These are phyloP conservation scores for Ustilaginoidea virens DNA, from an alignment of 2,329 filamentous ascomycete species.

Conservation along the genomic window DNA sequence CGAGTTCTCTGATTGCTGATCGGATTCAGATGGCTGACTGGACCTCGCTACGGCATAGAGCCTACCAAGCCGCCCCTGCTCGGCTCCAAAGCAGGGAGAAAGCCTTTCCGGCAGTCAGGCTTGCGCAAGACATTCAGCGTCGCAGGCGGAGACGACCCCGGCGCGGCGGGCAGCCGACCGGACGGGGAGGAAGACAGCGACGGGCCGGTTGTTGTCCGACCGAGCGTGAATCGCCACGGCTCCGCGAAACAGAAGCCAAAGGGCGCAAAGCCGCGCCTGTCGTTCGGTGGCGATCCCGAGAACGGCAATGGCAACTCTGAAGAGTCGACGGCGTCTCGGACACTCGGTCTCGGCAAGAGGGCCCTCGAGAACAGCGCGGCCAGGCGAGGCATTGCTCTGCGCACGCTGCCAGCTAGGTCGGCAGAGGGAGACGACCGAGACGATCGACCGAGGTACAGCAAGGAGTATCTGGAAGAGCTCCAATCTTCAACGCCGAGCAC, in stretches of 20 bases:
- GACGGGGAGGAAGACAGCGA: constrained; percentile 27
- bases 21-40: constrained; percentile 17
- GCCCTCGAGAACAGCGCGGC: constrained; percentile 51
- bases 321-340: constrained; percentile 47
- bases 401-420: constrained; percentile 38
- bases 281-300: constrained; percentile 49
- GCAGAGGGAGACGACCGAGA: constrained; percentile 39
- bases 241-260: constrained; percentile 54
- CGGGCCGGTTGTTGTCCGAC: constrained; percentile 33
- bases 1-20: constrained; percentile 15
- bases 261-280: constrained; percentile 41
- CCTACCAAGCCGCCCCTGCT: constrained; percentile 23
- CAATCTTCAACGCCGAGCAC: constrained; percentile 75
- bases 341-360: constrained; percentile 46
- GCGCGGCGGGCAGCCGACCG: constrained; percentile 9
- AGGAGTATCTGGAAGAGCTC: constrained; percentile 73
- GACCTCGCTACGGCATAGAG: constrained; percentile 11
- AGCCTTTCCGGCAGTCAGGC: constrained; percentile 41
- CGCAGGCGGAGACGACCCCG: constrained; percentile 19
- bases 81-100: constrained; percentile 28
- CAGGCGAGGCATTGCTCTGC: constrained; percentile 34
- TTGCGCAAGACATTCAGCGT: constrained; percentile 40
- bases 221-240: constrained; percentile 28
- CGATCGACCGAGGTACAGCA: constrained; percentile 66
- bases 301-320: constrained; percentile 31